Base-by-base conservation (phyloP, 148 eudicot genomes). In the Spergularia marina region DNA sequence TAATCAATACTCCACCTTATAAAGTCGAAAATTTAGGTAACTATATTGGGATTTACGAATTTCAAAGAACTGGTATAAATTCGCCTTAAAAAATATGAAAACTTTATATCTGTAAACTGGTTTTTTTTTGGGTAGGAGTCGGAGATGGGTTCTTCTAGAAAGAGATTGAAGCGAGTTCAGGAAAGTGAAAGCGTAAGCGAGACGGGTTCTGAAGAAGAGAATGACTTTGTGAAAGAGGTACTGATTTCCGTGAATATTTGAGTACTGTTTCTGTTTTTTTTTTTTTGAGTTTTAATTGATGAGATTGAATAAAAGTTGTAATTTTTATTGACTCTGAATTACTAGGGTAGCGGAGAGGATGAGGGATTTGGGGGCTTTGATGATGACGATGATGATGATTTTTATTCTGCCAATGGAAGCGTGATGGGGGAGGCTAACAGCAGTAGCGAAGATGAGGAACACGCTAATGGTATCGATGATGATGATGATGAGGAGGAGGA, bases 171-270 rank as follows among this genome's bases (percentile, higher is more conserved):
- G 74, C 84, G 79, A 65, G 77, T 72, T 61, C 81, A 61, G 58
- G 78, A 82, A 36, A 82, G 77, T 41, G 87, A 83, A 41, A 61
- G 66, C 74, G 80, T 82, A 56, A 82, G 70, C 44, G 88, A 87
- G 9, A 57, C 70, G 79, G 82, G 82, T 76, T 80, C 84, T 0
- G 85, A 84, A 64, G 83, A 78, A 55, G 88, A 84, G 20, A 74
- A 73, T 34, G 80, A 72, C 10, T 80, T 76, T 17, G 71, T 78
- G 60, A 65, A 83, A 12, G 79, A 78, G 82, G 83, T 81, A 68
- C 23, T 39, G 23, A 76, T 39, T 30, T 30, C 36, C 25, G 25
- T 23, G 25, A 23, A 23, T 23, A 23, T 23, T 23, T 23, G 25
- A 23, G 25, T 23, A 1, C 25, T 23, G 0, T 23, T 23, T 23